Base-by-base conservation (phyloP, 345 rosid species). In the Populus deltoides region DNA sequence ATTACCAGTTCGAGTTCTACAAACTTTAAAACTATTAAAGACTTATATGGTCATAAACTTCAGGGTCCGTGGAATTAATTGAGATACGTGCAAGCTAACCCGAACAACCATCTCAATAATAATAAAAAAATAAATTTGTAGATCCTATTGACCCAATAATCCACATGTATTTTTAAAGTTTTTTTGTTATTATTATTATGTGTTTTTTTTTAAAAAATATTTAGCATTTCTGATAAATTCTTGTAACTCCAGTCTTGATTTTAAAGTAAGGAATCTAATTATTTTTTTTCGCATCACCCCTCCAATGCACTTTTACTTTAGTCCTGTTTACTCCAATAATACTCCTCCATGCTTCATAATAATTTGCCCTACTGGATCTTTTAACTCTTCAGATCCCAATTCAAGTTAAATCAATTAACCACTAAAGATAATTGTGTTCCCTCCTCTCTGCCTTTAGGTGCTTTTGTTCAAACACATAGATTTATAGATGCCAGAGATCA, bases 291-390 rank as follows among this genome's bases (percentile, higher is more conserved):
- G 77, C 65, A 41, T 66, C 66, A 61, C 55, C 77, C 79, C 73
- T 66, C 49, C 45, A 67, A 68, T 27, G 55, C 35, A 25, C 77
- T 78, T 70, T 78, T 71, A 63, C 82, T 79, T 79, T 79, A n/a
- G 62, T n/a, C 27, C n/a, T 8, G 62, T 57, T 53, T n/a, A 57
- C 62, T n/a, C 62, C 62, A 57, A n/a, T 39, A 63, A 75, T 20
- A 27, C 20, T 24, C 59, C 57, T 25, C 6, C n/a, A 55, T 39
- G 77, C 59, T 66, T 55, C 38, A 35, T 31, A 59, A 43, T 43
- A 43, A 43, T 77, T 73, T 49, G 25, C 68, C 49, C 61, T 55
- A 22, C 70, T 17, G 22, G 22, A 5, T 24, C 78, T 74, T 53
- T 65, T 16, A 33, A 36, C 35, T 59, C 13, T 41, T 22, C 38